Percentiles rank a stretch among this genome's conserved stretches.
Evolutionary conservation across 2,329 filamentous ascomycete genomes (phyloP).

Genomic region (Hypoxylon sp.): DNA sequence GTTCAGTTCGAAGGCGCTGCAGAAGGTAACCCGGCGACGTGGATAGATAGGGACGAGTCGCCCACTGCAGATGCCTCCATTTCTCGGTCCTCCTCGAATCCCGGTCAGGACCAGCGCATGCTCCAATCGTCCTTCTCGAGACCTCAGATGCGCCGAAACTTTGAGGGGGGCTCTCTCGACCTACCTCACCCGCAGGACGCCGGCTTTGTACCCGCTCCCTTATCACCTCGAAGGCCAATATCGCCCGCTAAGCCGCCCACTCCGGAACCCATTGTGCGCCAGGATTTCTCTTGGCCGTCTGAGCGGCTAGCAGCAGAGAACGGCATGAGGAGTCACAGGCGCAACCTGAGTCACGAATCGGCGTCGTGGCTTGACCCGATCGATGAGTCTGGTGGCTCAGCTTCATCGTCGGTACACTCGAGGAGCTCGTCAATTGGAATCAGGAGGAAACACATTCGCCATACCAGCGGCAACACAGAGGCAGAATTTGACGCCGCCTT

Average conservation of each 20-base stretch:
- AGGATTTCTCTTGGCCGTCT: constrained; percentile 55
- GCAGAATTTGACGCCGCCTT: constrained; percentile 94
- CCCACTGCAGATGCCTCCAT: constrained; percentile 47
- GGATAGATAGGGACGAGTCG: constrained; percentile 62
- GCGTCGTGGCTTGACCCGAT: constrained; percentile 96
- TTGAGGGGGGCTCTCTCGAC: constrained; percentile 54
- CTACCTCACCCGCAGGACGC: constrained; percentile 67
- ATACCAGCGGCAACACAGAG: constrained; percentile 80
- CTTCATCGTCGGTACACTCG: constrained; percentile 84
- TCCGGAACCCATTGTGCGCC: constrained; percentile 55
- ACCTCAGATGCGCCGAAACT: constrained; percentile 61
- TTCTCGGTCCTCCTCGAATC: constrained; percentile 44
- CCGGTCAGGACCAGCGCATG: constrained; percentile 53
- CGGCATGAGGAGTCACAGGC: constrained; percentile 59
- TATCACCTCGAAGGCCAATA: constrained; percentile 74
- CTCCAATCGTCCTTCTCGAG: constrained; percentile 70
- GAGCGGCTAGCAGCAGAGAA: constrained; percentile 48
- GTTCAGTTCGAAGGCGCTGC: constrained; percentile 59
- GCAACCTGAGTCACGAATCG: constrained; percentile 81
- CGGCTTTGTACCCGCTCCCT: constrained; percentile 77
- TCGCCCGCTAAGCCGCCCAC: constrained; percentile 61
- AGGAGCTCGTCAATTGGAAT: constrained; percentile 79
- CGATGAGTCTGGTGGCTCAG: constrained; percentile 88
- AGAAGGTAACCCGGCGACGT: constrained; percentile 65
- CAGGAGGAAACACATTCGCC: constrained; percentile 78